These are phyloP conservation scores for Corynespora cassiicola DNA, from an alignment of 2,329 filamentous ascomycete species.

Conservation along the genomic window DNA sequence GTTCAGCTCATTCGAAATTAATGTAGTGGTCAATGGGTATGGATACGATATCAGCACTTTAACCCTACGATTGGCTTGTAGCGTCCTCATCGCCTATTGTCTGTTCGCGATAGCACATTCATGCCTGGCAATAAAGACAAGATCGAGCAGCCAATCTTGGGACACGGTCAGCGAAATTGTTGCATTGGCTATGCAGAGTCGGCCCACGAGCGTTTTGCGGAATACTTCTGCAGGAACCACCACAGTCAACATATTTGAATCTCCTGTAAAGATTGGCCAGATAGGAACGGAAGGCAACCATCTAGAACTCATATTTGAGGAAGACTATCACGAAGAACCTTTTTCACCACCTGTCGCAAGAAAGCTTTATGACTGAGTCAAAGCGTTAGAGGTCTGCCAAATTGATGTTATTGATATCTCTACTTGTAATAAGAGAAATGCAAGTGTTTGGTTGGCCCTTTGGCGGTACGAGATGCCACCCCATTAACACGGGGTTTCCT, in stretches of 20 bases:
- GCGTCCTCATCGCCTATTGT: slow-evolving; percentile 4
- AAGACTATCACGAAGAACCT: slow-evolving; percentile 1
- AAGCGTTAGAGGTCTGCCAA: too few species aligned
- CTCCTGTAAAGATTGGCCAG: slow-evolving; percentile 5
- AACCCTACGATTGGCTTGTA: not conserved
- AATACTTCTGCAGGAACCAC: slow-evolving; percentile 8
- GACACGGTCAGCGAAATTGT: slow-evolving; percentile 8
- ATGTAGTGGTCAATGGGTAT: slow-evolving; percentile 5
- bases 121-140: slow-evolving; percentile 1
- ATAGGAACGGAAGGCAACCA: slow-evolving; percentile 2
- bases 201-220: slow-evolving; percentile 1
- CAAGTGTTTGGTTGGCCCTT: too few species aligned
- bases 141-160: slow-evolving; percentile 5
- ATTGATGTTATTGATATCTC: too few species aligned
- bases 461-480: too few species aligned
- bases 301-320: slow-evolving; percentile 6
- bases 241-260: slow-evolving; percentile 3
- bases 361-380: too few species aligned
- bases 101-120: not conserved
- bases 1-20: slow-evolving; percentile 1
- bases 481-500: too few species aligned
- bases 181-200: slow-evolving; percentile 9
- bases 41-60: not conserved
- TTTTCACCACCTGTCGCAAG: too few species aligned
- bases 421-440: too few species aligned